Base-by-base conservation (phyloP, 179 eudicot genomes). In the Heliamphora pulchella region DNA sequence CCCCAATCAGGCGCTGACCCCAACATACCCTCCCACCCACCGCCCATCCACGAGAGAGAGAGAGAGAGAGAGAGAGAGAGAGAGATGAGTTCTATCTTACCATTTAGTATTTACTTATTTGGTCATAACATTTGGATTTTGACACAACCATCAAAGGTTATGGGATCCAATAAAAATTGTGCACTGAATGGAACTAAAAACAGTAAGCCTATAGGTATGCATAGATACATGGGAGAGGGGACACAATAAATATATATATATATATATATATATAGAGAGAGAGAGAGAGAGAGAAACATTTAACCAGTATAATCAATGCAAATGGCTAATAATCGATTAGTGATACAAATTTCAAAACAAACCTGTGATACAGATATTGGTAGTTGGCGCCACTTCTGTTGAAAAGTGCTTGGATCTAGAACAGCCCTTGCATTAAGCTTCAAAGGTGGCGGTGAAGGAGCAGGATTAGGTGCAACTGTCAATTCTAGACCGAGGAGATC, bases 361-460 rank as follows among this genome's bases (percentile, higher is more conserved):
- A 96, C 99, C 99, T 92, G 93, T 46, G 97, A 87, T 78, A 87
- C 5, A 50, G 97, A 90, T 74, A 91, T 74, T 67, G 96, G 92
- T 18, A 96, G 81, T 77, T 91, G 98, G 67, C 97, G 96, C 99
- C 99, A 96, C 87, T 96, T 96, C 82, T 94, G 98, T 89, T 96
- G 98, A 85, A 94, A 96, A 81, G 88, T 83, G 70, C 85, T 90
- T 5, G 99, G 94, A 84, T 90, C 93, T 57, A 91, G 84, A 81
- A 79, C 88, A 83, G 97, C 93, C 82, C 92, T 94, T 76, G 92
- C 87, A 81, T 91, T 92, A 65, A 96, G 98, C 85, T 82, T 84
- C 84, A 96, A 81, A 17, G 85, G 50, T 59, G 98, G 90, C 64
- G 87, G 87, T 13, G 81, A 44, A 65, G 93, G 91, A 70, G 88